Conservation (phyloP, 2,329 filamentous ascomycete species). For the Calonectria pauciramosa region DNA sequence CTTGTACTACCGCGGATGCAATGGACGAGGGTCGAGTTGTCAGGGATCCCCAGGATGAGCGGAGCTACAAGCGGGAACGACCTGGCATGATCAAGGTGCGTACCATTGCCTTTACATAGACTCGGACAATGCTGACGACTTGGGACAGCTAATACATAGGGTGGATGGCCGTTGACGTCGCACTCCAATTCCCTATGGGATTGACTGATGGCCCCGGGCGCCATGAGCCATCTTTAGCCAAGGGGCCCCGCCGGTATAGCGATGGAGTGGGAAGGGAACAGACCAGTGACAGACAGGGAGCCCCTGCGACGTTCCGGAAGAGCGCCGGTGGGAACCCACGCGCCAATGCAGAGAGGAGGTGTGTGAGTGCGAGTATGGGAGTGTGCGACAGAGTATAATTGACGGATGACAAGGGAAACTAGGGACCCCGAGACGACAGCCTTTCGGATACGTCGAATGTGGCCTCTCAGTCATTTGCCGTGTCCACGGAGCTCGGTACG, state of each 20-base stretch:
- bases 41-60: conserved; percentile 45
- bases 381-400: conserved; percentile 12
- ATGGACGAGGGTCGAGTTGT: conserved; percentile 43
- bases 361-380: conserved; percentile 14
- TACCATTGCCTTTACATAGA: conserved; percentile 41
- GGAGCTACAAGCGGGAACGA: conserved; percentile 44
- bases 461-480: conserved; percentile 18
- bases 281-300: conserved; percentile 46
- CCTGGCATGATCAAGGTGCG: conserved; percentile 47
- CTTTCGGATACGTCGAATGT: conserved; percentile 10
- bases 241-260: conserved; percentile 33
- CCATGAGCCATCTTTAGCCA: conserved; percentile 29
- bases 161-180: conserved; percentile 47
- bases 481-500: conserved; percentile 2
- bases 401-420: conserved; percentile 16
- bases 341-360: conserved; percentile 3
- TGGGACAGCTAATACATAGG: conserved; percentile 44
- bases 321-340: conserved; percentile 34
- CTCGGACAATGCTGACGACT: conserved; percentile 44
- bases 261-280: conserved; percentile 42
- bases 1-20: conserved; percentile 42
- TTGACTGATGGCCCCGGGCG: conserved; percentile 43
- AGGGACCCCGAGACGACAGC: conserved; percentile 16
- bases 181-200: conserved; percentile 47
- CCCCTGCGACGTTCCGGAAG: conserved; percentile 43